Conservation (phyloP, 2,329 filamentous ascomycete species). For the Phoma herbarum region DNA sequence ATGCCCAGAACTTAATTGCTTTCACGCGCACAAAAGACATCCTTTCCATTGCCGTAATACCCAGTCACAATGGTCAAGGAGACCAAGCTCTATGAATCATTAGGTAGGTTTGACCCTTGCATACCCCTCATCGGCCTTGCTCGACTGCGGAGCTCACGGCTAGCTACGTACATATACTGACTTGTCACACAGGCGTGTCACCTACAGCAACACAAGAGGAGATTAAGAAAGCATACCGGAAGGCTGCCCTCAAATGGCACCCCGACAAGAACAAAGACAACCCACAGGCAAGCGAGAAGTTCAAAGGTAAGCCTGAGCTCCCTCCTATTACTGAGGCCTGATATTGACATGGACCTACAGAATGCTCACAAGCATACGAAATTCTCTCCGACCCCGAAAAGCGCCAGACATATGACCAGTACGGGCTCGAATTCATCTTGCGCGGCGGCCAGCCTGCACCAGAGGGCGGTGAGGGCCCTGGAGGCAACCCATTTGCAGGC, state of each 20-base stretch:
- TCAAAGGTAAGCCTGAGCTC: constrained; percentile 70
- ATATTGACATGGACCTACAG: constrained; percentile 54
- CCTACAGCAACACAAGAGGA: constrained; percentile 87
- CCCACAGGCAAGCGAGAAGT: constrained; percentile 84
- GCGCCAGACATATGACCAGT: constrained; percentile 93
- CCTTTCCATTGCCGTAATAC: constrained; percentile 15
- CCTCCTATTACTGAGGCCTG: neutral
- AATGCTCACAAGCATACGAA: constrained; percentile 96
- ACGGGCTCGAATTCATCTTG: constrained; percentile 90
- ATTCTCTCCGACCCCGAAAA: constrained; percentile 98
- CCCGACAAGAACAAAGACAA: constrained; percentile 99
- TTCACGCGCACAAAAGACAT: constrained; percentile 27
- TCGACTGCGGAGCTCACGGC: constrained; percentile 17
- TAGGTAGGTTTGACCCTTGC: constrained; percentile 58
- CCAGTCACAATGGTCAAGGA: constrained; percentile 81
- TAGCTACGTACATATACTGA: constrained; percentile 32
- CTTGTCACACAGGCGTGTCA: constrained; percentile 64
- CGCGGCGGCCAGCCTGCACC: constrained; percentile 77
- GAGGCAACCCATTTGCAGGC: constrained; percentile 57
- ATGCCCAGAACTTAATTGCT: constrained; percentile 18
- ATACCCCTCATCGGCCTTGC: constrained; percentile 36
- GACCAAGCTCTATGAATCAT: constrained; percentile 91
- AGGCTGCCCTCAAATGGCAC: constrained; percentile 89
- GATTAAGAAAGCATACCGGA: constrained; percentile 95
- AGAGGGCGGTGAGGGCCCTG: constrained; percentile 47